Base-by-base conservation (phyloP, 2,329 filamentous ascomycete species). In the Calonectria crousiana region DNA sequence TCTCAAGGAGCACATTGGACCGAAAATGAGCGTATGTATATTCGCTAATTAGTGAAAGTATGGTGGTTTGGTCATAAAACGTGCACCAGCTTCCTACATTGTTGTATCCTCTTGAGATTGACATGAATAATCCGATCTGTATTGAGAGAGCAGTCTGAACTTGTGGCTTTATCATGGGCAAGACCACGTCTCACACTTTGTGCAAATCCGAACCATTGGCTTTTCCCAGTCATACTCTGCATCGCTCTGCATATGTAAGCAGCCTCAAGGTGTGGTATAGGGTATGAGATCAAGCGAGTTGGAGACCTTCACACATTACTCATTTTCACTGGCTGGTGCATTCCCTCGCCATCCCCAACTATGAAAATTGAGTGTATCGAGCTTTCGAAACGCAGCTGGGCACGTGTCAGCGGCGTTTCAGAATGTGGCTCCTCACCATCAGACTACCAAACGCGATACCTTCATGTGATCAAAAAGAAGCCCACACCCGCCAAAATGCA, bases 221-320 rank as follows among this genome's bases (percentile, higher is more conserved):
- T 32, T 32, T 9, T 9, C n/a, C n/a, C n/a, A n/a, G n/a, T n/a
- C n/a, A n/a, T n/a, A n/a, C n/a, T n/a, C n/a, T n/a, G n/a, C n/a
- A n/a, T n/a, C n/a, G n/a, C 30, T 38, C 36, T 30, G n/a, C 34
- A 8, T 65, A 58, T 30, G 28, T 9, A 6, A 16, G 20, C 3
- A 69, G 71, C 41, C 49, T 69, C 34, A 16, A 23, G 6, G 2
- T 56, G 9, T 68, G 70, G 66, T 73, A 49, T 23, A 2, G 28
- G 26, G n/a, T 73, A n/a, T 30, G 34, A 18, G 4, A 18, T 10
- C 66, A 69, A 51, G 58, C 71, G 1, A 30, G 14, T 18, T 20
- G 13, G 23, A 60, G 52, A 4, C 49, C 51, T 10, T n/a, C 0
- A 62, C 72, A 14, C 32, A 9, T 11, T 26, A 18, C 23, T 30